phyloP scores from a whole-genome alignment of 2,329 filamentous ascomycete genomes.

The Penicillium brevicompactum region DNA sequence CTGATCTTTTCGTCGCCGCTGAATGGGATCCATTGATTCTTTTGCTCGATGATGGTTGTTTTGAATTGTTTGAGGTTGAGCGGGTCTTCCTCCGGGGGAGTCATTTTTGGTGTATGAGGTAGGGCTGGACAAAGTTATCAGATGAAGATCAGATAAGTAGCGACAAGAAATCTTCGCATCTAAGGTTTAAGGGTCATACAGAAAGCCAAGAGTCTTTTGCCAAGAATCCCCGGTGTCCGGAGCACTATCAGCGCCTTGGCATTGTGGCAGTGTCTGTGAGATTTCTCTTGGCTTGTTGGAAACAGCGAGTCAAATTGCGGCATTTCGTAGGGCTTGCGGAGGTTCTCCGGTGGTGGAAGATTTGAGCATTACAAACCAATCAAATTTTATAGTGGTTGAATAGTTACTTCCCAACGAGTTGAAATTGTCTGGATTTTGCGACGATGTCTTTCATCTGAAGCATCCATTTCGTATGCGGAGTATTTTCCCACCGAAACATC shows the following conservation, averaged over 20 bases:
- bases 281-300: neutral
- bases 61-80: slow-evolving; percentile 6
- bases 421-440: neutral
- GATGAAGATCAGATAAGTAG: slow-evolving; percentile 4
- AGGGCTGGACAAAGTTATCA: neutral
- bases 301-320: neutral
- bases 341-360: neutral
- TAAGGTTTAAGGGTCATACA: slow-evolving; percentile 1
- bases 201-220: neutral
- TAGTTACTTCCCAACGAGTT: neutral
- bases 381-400: neutral
- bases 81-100: neutral
- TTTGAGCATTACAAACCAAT: neutral
- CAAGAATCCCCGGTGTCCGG: slow-evolving; percentile 1
- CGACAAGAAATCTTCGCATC: neutral
- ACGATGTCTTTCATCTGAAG: neutral
- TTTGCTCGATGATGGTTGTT: slow-evolving; percentile 3
- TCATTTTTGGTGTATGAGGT: neutral
- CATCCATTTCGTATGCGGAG: no score
- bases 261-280: neutral
- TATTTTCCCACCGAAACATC: no score
- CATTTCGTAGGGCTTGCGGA: neutral
- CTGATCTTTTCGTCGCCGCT: slow-evolving; percentile 6
- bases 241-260: slow-evolving; percentile 2
- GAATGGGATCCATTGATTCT: slow-evolving; percentile 1